These are phyloP conservation scores for Dactylellina cionopaga DNA, from an alignment of 2,329 filamentous ascomycete genomes.

Conservation along the genomic window DNA sequence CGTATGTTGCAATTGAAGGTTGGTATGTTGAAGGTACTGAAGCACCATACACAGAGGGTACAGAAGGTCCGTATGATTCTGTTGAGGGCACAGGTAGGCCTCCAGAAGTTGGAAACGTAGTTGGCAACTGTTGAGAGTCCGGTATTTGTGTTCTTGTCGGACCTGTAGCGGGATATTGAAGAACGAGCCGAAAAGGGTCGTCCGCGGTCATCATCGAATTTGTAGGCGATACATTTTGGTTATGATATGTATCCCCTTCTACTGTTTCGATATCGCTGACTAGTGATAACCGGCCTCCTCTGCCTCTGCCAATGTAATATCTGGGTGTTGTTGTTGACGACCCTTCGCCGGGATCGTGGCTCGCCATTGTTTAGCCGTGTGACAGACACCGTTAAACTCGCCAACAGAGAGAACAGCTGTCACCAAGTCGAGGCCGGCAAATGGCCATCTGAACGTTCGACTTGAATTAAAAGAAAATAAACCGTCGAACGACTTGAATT, in stretches of 20 bases:
- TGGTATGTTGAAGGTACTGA: slow-evolving; percentile 23
- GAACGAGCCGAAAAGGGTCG: slow-evolving; percentile 8
- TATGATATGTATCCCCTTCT: slow-evolving; percentile 24
- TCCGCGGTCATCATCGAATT: slow-evolving; percentile 17
- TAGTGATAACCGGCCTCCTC: slow-evolving; percentile 30
- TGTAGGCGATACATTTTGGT: slow-evolving; percentile 15
- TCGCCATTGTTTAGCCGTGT: slow-evolving; percentile 16
- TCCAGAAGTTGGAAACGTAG: slow-evolving; percentile 22
- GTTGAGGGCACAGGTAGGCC: slow-evolving; percentile 30
- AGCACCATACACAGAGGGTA: slow-evolving; percentile 24
- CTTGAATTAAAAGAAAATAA: background rate
- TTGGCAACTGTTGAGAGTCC: background rate
- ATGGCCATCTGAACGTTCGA: slow-evolving; percentile 33
- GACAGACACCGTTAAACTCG: slow-evolving; percentile 1
- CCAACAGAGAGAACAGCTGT: slow-evolving; percentile 4
- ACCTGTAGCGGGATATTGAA: slow-evolving; percentile 14
- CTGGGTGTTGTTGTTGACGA: slow-evolving; percentile 28
- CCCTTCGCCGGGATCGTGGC: slow-evolving; percentile 20
- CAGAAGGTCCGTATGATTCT: slow-evolving; percentile 27
- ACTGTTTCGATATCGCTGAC: slow-evolving; percentile 43
- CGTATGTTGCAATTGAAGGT: slow-evolving; percentile 17
- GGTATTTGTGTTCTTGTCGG: slow-evolving; percentile 14
- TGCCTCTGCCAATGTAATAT: slow-evolving; percentile 21
- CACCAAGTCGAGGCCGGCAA: background rate
- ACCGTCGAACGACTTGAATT: background rate